Base-by-base conservation (phyloP, 2,329 filamentous ascomycete species). In the Cadophora luteo-olivacea region DNA sequence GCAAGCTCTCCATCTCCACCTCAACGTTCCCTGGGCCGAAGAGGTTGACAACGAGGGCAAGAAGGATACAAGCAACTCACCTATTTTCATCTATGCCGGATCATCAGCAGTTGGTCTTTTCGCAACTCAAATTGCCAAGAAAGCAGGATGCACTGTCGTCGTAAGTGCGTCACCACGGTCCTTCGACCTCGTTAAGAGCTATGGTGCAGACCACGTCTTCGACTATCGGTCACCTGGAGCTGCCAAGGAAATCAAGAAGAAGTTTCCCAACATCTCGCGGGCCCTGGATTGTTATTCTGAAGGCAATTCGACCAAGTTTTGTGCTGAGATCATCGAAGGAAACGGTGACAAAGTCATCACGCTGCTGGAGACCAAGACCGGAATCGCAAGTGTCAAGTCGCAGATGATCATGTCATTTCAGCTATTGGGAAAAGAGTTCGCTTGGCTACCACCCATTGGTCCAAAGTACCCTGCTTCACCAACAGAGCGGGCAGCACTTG, bases 401-500 rank as follows among this genome's bases (percentile, higher is more conserved):
- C 45, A 22, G 45, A 49, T 49, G 41, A 45, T 49, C 6, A 22
- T 49, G 45, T 49, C 19, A 2, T 68, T 57, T 48, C 19, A 25
- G 25, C 45, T 63, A 24, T n/a, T 63, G 24, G 66, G 61, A n/a
- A 19, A 41, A 48, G 36, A 41, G 14, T 66, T 68, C 41, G 29
- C 49, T 36, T 79, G 19, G 71, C 61, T n/a, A 69, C 68, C 3
- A 74, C 78, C 52, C 45, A 63, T 61, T 54, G 38, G 32, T 33
- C 63, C 49, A 36, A 65, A 62, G 33, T 71, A 64, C 32, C 57
- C 48, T n/a, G 65, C 41, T 25, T 45, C 19, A 16, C 41, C 61
- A 14, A 29, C 55, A 25, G 62, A 71, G 29, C 64, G 57, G 22
- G 60, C 61, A 55, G 68, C 55, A 12, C 32, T 71, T 19, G 61